phyloP scores from a whole-genome alignment of 2,329 filamentous ascomycete species.

The Phaeosphaeriaceae sp. region DNA sequence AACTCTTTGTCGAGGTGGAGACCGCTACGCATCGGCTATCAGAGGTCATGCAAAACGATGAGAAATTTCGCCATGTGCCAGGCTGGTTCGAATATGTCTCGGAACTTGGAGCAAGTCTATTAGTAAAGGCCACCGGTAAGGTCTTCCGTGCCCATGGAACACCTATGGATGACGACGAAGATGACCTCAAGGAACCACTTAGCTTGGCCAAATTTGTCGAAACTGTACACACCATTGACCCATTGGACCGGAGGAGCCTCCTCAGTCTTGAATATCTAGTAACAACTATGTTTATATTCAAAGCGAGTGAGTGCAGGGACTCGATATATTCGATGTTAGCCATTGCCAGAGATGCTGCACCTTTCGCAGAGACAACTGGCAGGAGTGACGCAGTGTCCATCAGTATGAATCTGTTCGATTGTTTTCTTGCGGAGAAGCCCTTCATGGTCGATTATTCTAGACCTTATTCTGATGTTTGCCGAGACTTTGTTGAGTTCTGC shows the following conservation, averaged over 20 bases:
- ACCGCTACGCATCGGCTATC: conserved; percentile 44
- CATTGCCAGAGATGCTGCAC: conserved; percentile 41
- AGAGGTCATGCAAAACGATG: conserved; percentile 42
- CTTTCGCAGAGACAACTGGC: background rate
- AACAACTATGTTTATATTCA: conserved; percentile 38
- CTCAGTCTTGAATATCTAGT: conserved; percentile 47
- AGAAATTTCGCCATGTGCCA: conserved; percentile 27
- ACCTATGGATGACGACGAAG: too few relatives aligned
- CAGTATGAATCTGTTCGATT: background rate
- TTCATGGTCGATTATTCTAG: conserved; percentile 43
- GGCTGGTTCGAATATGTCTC: conserved; percentile 46
- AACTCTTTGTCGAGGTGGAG: conserved; percentile 49
- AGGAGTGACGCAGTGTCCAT: too few relatives aligned
- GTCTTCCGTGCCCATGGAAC: conserved; percentile 32
- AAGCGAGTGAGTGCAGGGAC: conserved; percentile 35
- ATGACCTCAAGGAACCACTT: too few relatives aligned
- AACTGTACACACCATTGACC: too few relatives aligned
- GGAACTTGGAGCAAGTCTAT: conserved; percentile 42
- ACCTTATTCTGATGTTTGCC: conserved; percentile 39
- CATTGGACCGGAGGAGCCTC: conserved; percentile 10
- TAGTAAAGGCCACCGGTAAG: conserved; percentile 44
- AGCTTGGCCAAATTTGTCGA: too few relatives aligned
- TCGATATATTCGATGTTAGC: conserved; percentile 43
- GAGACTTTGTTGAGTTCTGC: conserved; percentile 43
- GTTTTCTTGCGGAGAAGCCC: conserved; percentile 2